Evolutionary conservation across 768 basidiomycete genomes (phyloP), one percentile per base, ranked within the genome.

Genomic region (Cyathus striatus): DNA sequence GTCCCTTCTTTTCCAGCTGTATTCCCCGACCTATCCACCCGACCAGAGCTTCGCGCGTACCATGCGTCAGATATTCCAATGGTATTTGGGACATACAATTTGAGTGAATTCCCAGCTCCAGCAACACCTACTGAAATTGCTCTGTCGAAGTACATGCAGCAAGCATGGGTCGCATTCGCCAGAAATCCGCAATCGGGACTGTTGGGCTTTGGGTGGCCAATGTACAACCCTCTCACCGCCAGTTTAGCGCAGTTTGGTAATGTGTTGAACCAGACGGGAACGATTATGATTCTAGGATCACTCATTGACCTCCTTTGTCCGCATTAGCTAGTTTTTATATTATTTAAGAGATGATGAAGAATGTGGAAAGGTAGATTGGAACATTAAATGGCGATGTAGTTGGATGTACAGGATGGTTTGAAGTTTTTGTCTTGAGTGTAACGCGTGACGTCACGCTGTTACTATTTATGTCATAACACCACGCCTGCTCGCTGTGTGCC

Each of bases 111-210:
- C 4, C 27, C 50, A n/a, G 41, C 53, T 23, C 47, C 50, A 23
- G 52, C 51, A 20, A 58, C 54, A 6, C 39, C 49, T 7, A 47
- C 20, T 5, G 59, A 59, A 40, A 54, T 61, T 17, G 49, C 54
- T 16, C 51, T 70, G 25, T 61, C 68, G 1, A 52, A 47, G 40
- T 64, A 59, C 41, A 41, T 68, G 1, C 68, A 70, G 44, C 47
- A 52, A 5, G 67, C 65, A 0, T 72, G 70, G 69, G 66, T 69
- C 1, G 56, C 63, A 9, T 72, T 72, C 41, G 68, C 68, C 16
- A 57, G 62, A 17, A 53, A 70, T 48, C 65, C 69, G 1, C 26
- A 41, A 3, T 42, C 54, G 9, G 67, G 65, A 1, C 44, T 68
- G 39, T 33, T 39, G 1, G 42, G 36, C 14, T 27, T 45, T 17